A percentile compares a stretch with the other conserved stretches of the same genome.
Conservation (phyloP, 371 early-diverging fungal genomes). For the Mucor plumbeus region DNA sequence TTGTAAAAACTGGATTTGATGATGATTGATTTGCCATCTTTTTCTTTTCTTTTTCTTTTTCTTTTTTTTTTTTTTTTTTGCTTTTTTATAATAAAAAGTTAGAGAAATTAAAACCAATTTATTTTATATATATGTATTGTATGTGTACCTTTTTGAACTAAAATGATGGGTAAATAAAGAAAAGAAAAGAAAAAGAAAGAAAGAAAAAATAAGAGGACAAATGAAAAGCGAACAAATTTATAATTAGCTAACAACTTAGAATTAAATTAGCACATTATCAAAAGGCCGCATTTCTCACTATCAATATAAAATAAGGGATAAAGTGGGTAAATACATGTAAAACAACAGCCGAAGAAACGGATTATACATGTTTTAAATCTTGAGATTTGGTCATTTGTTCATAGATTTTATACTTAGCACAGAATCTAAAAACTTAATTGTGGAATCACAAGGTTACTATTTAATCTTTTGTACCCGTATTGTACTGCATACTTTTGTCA, state of each 20-base stretch:
- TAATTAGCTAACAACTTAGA: no score
- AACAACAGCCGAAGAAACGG: not conserved
- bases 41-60: no score
- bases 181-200: not conserved
- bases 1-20: not conserved
- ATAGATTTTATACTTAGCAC: no score
- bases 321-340: not conserved
- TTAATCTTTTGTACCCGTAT: no score
- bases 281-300: not conserved
- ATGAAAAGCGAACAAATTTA: not conserved
- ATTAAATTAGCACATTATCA: not conserved
- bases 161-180: not conserved
- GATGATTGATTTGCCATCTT: conserved; percentile 7
- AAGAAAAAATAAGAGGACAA: not conserved
- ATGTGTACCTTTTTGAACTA: no score
- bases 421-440: conserved; percentile 7
- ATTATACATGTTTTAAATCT: not conserved
- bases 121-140: no score
- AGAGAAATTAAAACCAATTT: not conserved
- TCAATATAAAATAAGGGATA: not conserved
- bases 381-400: not conserved
- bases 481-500: no score
- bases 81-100: no score
- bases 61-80: no score
- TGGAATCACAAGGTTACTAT: not conserved